These are phyloP conservation scores for Phyllachora maydis DNA, from an alignment of 2,329 filamentous ascomycete genomes.

Conservation along the genomic window DNA sequence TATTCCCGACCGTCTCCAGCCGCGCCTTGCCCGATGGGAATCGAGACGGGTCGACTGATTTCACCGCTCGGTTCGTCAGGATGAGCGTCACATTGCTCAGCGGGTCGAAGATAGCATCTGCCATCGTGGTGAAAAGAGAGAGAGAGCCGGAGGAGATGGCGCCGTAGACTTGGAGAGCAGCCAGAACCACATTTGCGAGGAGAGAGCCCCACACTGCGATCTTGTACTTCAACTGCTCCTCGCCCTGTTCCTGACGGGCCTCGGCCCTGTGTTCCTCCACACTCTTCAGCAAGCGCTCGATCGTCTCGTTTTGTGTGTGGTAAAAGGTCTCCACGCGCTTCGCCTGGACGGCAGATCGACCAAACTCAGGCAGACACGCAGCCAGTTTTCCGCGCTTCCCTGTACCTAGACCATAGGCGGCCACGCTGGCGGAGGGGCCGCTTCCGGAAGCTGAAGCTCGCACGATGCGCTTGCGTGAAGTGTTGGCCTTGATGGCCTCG, in stretches of 20 bases:
- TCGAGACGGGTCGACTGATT: constrained; percentile 62
- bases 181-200: constrained; percentile 59
- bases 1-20: constrained; percentile 89
- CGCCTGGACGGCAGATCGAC: constrained; percentile 12
- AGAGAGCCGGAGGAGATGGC: constrained; percentile 76
- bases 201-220: constrained; percentile 50
- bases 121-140: constrained; percentile 94
- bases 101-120: constrained; percentile 85
- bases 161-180: constrained; percentile 70
- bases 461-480: constrained; percentile 50
- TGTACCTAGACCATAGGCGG: constrained; percentile 1
- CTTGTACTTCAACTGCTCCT: constrained; percentile 59
- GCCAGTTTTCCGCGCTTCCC: constrained; percentile 5
- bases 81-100: constrained; percentile 77
- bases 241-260: constrained; percentile 58
- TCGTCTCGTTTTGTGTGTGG: constrained; percentile 78
- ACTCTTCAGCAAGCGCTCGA: constrained; percentile 75
- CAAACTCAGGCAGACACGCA: constrained; percentile 10
- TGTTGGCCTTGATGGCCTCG: constrained; percentile 59
- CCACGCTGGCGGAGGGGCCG: constrained; percentile 1
- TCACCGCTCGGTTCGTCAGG: constrained; percentile 70
- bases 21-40: constrained; percentile 88
- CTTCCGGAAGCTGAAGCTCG: constrained; percentile 2
- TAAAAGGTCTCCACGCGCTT: constrained; percentile 58
- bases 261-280: constrained; percentile 79